Base-by-base conservation (phyloP, 2,329 filamentous ascomycete genomes). In the Coleophoma cylindrospora region DNA sequence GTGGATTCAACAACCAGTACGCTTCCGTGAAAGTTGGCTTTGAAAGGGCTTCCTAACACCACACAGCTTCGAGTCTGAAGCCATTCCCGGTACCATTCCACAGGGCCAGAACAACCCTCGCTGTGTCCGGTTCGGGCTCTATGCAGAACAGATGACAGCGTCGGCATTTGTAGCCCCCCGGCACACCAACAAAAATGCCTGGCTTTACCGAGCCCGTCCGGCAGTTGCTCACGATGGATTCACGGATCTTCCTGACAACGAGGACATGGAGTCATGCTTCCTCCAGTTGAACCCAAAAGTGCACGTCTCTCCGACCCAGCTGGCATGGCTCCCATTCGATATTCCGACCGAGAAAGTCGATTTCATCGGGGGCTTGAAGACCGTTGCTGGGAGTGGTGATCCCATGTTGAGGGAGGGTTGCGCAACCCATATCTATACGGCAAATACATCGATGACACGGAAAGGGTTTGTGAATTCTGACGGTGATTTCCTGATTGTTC, bases 401-500 rank as follows among this genome's bases (percentile, higher is more conserved):
- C 70, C 75, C 5, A 77, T 72, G n/a, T 65, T 74, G 27, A 65
- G 68, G 49, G 73, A 77, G 49, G 75, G 75, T 7, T 61, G 77
- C 19, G 74, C 74, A 4, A 63, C 74, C 1, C 74, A 77, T 56
- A 66, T 76, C 34, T 79, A 76, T 57, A 66, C 68, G 53, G 68
- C 73, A 56, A 76, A 75, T 54, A 59, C 62, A 1, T 69, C 63
- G 45, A 78, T 79, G 75, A 61, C 64, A 4, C 63, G 66, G 5
- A 64, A 70, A 34, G 71, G 74, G 0, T 76, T 75, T 54, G 70
- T 68, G 57, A 77, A 74, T 57, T 76, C 79, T 13, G 83, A 87
- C 54, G 83, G 83, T 5, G 83, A 87, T 59, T 76, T 84, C 57
- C 70, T 86, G 38, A 79, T 87, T 43, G 73, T 85, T 3, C 80